phyloP scores from a whole-genome alignment of 2,329 filamentous ascomycete species.

The Pseudogymnoascus sp. region DNA sequence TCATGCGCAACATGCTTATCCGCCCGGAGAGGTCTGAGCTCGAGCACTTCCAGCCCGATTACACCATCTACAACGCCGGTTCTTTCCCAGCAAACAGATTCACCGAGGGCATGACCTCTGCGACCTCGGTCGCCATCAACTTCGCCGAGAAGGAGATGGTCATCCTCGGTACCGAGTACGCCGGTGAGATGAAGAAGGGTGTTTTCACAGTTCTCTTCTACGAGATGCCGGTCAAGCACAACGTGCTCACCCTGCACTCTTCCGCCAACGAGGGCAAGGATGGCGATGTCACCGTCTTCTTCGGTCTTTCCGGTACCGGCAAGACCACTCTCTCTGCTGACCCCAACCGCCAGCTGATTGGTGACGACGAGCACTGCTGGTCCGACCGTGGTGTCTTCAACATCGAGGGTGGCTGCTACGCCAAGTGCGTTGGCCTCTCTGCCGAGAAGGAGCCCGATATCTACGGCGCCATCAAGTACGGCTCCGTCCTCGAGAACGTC shows the following conservation, averaged over 20 bases:
- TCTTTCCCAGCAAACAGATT: conserved; percentile 98
- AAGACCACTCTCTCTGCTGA: conserved; percentile 98
- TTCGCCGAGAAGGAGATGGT: conserved; percentile 99
- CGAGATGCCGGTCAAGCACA: conserved; percentile 99
- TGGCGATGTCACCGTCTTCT: conserved; percentile 98
- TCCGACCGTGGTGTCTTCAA: conserved; percentile 95
- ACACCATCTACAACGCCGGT: conserved; percentile 99
- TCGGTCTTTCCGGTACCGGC: conserved; percentile 94
- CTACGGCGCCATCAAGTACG: conserved; percentile 89
- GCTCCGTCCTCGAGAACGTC: conserved; percentile 95
- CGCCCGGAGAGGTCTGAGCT: conserved; percentile 85
- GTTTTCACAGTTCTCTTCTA: conserved; percentile 99
- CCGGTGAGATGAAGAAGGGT: conserved; percentile 96
- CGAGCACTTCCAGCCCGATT: conserved; percentile 96
- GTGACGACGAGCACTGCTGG: conserved; percentile 99
- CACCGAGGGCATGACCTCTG: conserved; percentile 97
- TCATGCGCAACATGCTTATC: conserved; percentile 99
- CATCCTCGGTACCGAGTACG: conserved; percentile 97
- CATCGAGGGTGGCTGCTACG: conserved; percentile 99
- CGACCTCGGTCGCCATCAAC: conserved; percentile 97
- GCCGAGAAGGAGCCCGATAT: conserved; percentile 99
- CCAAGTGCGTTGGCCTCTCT: conserved; percentile 95
- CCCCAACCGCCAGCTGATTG: conserved; percentile 90
- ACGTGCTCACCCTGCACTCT: conserved; percentile 95
- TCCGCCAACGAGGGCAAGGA: conserved; percentile 94